phyloP scores from a whole-genome alignment of 495 filamentous ascomycete species.

The Entonaema liquescens region DNA sequence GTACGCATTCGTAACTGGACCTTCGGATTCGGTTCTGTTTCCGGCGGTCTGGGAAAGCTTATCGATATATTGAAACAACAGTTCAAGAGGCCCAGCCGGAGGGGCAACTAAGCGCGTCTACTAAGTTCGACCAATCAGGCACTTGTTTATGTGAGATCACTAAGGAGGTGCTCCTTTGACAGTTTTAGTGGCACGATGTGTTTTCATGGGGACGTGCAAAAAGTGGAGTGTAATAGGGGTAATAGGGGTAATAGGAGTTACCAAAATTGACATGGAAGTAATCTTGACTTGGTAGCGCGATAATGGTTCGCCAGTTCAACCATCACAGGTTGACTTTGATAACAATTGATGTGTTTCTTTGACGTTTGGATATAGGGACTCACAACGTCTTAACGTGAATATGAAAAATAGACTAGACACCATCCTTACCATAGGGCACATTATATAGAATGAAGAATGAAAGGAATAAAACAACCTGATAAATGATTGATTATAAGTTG shows the following conservation, averaged over 20 bases:
- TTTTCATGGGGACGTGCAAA: not conserved
- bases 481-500: not conserved
- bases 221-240: not conserved
- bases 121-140: not conserved
- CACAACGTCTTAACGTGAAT: not conserved
- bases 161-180: not conserved
- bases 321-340: not conserved
- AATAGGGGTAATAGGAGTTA: not conserved
- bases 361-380: not conserved
- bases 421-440: not conserved
- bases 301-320: not conserved
- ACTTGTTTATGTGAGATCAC: not conserved
- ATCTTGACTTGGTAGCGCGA: not conserved
- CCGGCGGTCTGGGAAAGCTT: slow-evolving; percentile 59
- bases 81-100: slow-evolving; percentile 46
- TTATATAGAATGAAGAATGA: not conserved
- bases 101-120: slow-evolving; percentile 7
- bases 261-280: not conserved
- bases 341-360: not conserved
- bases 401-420: not conserved
- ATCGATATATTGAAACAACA: slow-evolving; percentile 53
- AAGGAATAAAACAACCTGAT: not conserved
- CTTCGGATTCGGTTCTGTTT: slow-evolving; percentile 72
- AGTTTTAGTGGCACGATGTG: not conserved
- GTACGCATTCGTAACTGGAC: slow-evolving; percentile 75